Evolutionary conservation across 179 eudicot species (phyloP), one percentile per base, ranked within the genome.

Genomic region (Actinidia polygama): DNA sequence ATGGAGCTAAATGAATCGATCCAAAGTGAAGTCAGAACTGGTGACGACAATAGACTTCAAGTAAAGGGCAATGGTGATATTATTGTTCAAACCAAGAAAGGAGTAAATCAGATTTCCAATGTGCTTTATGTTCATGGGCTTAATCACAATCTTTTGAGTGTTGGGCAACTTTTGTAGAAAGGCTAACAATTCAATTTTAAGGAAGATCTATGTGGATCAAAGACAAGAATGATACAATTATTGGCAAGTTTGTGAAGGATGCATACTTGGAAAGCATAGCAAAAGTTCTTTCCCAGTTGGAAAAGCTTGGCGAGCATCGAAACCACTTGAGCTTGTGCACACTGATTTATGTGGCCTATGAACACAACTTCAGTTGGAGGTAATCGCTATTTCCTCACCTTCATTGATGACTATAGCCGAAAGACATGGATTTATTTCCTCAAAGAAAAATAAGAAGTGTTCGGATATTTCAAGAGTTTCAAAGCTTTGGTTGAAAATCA

Each of bases 331-430:
- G 46, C 30, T 79, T 8, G 8, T 79, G 0, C 54, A 79, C 4
- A 19, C 62, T 8, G 73, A 79, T 50, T 5, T 79, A 15, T 79
- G 81, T 6, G 73, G 3, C 81, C 81, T 4, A 79, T 79, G 54
- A 6, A 11, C 14, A 19, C 57, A 18, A 63, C 81, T 40, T 79
- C 44, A 44, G 18, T 15, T 23, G 54, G 58, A 58, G 72, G 73
- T 40, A 63, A 78, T 7, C 15, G 44, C 7, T 78, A 63, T n/a
- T 78, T 78, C 63, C 19, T 63, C 57, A 78, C 15, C 26, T 78
- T 79, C 36, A 79, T 79, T 40, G 73, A 69, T 5, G 51, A 44
- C 40, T 40, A 36, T 2, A 36, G 50, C 18, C 36, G 23, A 16
- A 69, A 69, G 8, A 69, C 50, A 5, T 69, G 73, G 51, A 7